Percentiles rank a stretch among this genome's conserved stretches.
These are phyloP conservation scores for Talaromyces amestolkiae DNA, from an alignment of 2,329 filamentous ascomycete genomes.

Conservation along the genomic window DNA sequence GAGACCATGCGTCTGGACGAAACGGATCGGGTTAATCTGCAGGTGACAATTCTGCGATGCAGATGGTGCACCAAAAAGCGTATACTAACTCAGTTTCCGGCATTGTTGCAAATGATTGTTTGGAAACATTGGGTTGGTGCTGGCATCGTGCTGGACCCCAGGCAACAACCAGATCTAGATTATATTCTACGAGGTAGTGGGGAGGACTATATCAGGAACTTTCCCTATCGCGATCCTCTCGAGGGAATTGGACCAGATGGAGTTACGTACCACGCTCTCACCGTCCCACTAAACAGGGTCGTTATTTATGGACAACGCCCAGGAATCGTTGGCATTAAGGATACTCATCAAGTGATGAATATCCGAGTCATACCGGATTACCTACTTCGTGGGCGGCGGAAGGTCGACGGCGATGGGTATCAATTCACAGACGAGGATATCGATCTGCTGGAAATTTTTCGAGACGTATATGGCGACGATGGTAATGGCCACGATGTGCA, in stretches of 20 bases:
- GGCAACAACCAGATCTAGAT: background rate
- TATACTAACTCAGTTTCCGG: conserved; percentile 34
- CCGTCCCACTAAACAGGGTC: conserved; percentile 24
- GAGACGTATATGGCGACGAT: conserved; percentile 29
- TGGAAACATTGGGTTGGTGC: conserved; percentile 34
- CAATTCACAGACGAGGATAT: conserved; percentile 30
- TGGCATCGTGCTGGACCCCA: conserved; percentile 23
- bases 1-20: conserved; percentile 23
- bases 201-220: background rate
- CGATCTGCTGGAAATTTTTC: conserved; percentile 37
- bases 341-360: conserved; percentile 23
- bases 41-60: conserved; percentile 36
- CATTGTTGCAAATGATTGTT: conserved; percentile 34
- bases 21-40: conserved; percentile 33
- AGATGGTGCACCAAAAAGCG: conserved; percentile 41
- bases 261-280: conserved; percentile 24
- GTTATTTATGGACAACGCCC: background rate
- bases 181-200: background rate
- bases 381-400: conserved; percentile 29
- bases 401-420: conserved; percentile 20
- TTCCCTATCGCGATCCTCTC: conserved; percentile 21
- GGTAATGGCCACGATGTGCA: conserved; percentile 21
- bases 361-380: conserved; percentile 29
- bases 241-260: conserved; percentile 14
- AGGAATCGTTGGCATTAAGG: too few relatives aligned